Conservation (phyloP, 768 basidiomycete genomes). For the Mycena metata region DNA sequence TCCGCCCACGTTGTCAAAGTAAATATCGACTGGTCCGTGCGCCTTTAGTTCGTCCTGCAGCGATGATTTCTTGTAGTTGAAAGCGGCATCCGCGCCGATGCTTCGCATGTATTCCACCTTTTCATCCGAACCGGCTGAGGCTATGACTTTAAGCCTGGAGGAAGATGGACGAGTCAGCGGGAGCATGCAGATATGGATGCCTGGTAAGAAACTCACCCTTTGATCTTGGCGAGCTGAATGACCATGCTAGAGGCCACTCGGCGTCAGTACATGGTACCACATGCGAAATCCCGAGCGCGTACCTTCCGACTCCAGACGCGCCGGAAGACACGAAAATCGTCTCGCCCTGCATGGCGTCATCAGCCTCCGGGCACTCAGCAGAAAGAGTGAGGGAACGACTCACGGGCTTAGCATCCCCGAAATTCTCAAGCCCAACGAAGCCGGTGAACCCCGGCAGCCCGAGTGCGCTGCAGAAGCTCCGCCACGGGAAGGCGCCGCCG, state of each 20-base stretch:
- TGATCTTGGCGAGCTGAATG: conserved; percentile 53
- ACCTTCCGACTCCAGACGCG: conserved; percentile 42
- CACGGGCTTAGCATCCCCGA: not conserved
- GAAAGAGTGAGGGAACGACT: not conserved
- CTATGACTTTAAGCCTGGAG: conserved; percentile 66
- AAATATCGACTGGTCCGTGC: conserved; percentile 24
- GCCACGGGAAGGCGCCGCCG: not conserved
- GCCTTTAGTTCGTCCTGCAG: conserved; percentile 51
- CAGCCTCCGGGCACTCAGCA: too few relatives aligned
- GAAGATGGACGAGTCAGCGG: too few relatives aligned
- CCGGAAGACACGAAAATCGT: conserved; percentile 42
- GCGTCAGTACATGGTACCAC: too few relatives aligned
- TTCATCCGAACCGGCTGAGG: conserved; percentile 70
- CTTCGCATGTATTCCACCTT: conserved; percentile 67
- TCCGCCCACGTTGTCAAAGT: conserved; percentile 58
- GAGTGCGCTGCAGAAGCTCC: not conserved
- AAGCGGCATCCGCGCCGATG: conserved; percentile 68
- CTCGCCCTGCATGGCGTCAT: conserved; percentile 29
- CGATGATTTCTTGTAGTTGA: conserved; percentile 72
- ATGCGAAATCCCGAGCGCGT: not conserved
- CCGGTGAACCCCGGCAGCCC: not conserved
- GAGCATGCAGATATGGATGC: too few relatives aligned
- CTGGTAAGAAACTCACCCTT: conserved; percentile 9
- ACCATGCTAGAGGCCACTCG: conserved; percentile 40
- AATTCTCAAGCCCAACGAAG: not conserved